Evolutionary conservation across 345 rosid species (phyloP).

Genomic region (Eucalyptus guilfoylei): DNA sequence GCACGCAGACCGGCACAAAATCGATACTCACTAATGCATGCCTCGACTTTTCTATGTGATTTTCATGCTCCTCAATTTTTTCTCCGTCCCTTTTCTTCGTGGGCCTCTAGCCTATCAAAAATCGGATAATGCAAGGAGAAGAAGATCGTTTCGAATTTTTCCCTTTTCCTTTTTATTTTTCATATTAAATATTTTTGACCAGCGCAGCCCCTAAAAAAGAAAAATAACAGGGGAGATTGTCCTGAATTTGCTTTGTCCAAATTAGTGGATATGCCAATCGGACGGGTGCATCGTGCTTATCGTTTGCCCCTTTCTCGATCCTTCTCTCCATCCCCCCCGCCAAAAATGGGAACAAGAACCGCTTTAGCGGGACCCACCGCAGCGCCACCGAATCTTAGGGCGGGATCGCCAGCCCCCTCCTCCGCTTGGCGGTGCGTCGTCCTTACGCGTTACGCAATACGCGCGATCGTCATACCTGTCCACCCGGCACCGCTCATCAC

Average conservation of each 20-base stretch:
- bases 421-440: background rate
- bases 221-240: background rate
- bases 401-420: background rate
- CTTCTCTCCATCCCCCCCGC: background rate
- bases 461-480: background rate
- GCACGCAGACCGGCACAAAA: background rate
- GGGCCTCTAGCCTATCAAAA: background rate
- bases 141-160: background rate
- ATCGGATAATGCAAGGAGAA: background rate
- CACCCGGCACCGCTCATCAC: fast-evolving
- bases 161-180: background rate
- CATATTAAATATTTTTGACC: fast-evolving
- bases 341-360: background rate
- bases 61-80: background rate
- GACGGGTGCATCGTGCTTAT: background rate
- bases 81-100: background rate
- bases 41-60: background rate
- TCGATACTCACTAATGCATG: background rate
- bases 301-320: background rate
- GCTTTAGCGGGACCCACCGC: background rate
- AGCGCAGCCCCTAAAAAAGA: background rate
- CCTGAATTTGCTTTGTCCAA: background rate
- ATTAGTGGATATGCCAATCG: background rate
- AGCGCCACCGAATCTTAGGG: background rate
- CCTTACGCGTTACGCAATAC: background rate